Conservation (phyloP, 176 grass and related monocot species). For the Oryza rufipogon region DNA sequence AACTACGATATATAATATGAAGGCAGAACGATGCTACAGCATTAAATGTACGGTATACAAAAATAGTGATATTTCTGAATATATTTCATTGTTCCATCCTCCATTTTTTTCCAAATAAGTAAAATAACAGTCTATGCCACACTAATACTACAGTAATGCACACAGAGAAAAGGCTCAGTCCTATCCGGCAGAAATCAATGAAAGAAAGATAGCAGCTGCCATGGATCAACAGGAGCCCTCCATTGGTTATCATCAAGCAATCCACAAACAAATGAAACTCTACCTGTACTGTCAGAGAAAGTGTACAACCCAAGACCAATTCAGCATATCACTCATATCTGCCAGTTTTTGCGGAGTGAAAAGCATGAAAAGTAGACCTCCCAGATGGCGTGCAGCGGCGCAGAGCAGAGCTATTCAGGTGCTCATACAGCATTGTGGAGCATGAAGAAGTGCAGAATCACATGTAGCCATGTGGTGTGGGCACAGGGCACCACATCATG, state of each 20-base stretch:
- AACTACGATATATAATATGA: neutral
- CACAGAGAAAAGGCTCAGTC: neutral
- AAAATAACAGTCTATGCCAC: neutral
- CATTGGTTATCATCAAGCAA: neutral
- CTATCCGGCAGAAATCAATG: neutral
- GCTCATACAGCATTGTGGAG: neutral
- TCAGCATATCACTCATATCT: neutral
- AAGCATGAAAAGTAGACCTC: neutral
- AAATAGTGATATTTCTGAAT: neutral
- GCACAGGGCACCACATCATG: neutral
- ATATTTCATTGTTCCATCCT: neutral
- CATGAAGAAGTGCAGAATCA: neutral
- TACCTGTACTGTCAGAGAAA: neutral
- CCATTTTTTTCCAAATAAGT: neutral
- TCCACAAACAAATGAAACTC: neutral
- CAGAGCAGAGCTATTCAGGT: constrained; percentile 14
- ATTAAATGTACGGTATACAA: neutral
- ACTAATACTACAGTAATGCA: neutral
- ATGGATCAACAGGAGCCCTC: neutral
- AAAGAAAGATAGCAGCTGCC: neutral
- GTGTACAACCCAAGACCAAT: neutral
- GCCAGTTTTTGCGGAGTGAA: neutral
- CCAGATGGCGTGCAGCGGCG: neutral
- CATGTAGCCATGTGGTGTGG: neutral
- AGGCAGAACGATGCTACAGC: neutral